Conservation (phyloP, 2,329 filamentous ascomycete species). For the Neoscytalidium dimidiatum region DNA sequence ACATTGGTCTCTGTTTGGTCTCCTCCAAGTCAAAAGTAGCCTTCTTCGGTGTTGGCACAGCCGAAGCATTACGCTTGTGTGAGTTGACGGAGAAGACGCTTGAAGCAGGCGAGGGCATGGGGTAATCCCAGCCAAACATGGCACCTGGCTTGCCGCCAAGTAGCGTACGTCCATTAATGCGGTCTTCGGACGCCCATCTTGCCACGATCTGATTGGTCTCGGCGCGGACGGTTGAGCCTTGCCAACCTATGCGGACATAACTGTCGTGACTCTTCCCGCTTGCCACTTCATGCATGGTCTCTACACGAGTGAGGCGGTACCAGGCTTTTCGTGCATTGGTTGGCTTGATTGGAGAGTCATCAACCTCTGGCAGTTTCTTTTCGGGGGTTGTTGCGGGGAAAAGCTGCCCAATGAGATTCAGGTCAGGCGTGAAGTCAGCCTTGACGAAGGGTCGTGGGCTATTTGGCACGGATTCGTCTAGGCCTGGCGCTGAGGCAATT, state of each 20-base stretch:
- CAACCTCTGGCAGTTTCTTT: constrained; percentile 24
- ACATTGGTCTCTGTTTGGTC: constrained; percentile 10
- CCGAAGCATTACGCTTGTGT: constrained; percentile 14
- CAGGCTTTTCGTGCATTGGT: constrained; percentile 40
- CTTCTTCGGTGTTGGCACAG: neutral
- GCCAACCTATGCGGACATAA: constrained; percentile 41
- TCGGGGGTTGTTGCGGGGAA: constrained; percentile 26
- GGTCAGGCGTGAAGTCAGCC: constrained; percentile 24
- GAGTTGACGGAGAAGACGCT: constrained; percentile 1
- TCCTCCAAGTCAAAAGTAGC: constrained; percentile 10
- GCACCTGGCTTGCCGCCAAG: constrained; percentile 33
- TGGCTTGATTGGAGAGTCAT: constrained; percentile 35
- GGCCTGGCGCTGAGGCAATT: neutral
- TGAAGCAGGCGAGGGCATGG: constrained; percentile 17
- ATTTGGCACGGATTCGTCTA: neutral
- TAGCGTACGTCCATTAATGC: constrained; percentile 33
- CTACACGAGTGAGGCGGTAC: constrained; percentile 41
- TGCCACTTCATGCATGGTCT: constrained; percentile 42
- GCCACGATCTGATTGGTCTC: constrained; percentile 39
- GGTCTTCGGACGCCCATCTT: constrained; percentile 41
- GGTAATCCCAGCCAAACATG: constrained; percentile 41
- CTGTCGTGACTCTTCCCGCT: constrained; percentile 35
- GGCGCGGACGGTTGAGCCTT: constrained; percentile 32
- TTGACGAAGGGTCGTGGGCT: constrained; percentile 1
- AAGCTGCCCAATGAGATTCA: constrained; percentile 28